Evolutionary conservation across 139 green algal species (phyloP), one percentile per base, ranked within the genome.

Genomic region (Chlamydomonas sp.): DNA sequence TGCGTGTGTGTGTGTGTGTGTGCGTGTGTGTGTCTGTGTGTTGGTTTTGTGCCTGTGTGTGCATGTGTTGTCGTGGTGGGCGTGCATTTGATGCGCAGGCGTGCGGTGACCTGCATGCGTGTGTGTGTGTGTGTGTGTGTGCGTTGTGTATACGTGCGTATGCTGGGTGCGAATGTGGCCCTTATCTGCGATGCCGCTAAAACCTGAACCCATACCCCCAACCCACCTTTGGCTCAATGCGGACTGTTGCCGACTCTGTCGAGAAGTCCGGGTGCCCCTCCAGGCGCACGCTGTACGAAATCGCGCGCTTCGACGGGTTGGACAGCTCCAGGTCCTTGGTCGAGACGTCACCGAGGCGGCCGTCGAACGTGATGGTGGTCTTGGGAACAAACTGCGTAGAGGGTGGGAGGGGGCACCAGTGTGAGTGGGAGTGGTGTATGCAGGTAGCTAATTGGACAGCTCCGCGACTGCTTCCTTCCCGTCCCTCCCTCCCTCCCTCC

Each of bases 301-400:
- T 83, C 47, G 75, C 48, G 33, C 80, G 79, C 13, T 71, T 79
- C n/a, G 54, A 71, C 33, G 88, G 86, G 75, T 94, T 94, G 48
- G 36, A 84, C 20, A 94, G 79, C 79, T 91, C 81, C 49, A 94
- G 75, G 3, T 81, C 71, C 68, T 88, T 87, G 36, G 69, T 65
- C 77, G 86, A 39, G 28, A 30, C n/a, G 65, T 91, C 84, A 1
- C 70, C 74, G 4, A 95, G 76, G 73, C 77, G 79, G 64, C 78
- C 81, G 0, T 36, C 47, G 73, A 92, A 92, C 29, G 85, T 70
- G 30, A 95, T 73, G 5, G 71, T 76, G 4, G 80, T 73, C 3
- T 58, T 48, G 2, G 89, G 87, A 31, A 90, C 57, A 50, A 92
- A 82, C 65, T 92, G 84, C n/a, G 22, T 86, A 86, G 59, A 93